Percentiles rank a stretch among this genome's conserved stretches.
Conservation (phyloP, 2,329 filamentous ascomycete species). For the Botryotinia globosa region DNA sequence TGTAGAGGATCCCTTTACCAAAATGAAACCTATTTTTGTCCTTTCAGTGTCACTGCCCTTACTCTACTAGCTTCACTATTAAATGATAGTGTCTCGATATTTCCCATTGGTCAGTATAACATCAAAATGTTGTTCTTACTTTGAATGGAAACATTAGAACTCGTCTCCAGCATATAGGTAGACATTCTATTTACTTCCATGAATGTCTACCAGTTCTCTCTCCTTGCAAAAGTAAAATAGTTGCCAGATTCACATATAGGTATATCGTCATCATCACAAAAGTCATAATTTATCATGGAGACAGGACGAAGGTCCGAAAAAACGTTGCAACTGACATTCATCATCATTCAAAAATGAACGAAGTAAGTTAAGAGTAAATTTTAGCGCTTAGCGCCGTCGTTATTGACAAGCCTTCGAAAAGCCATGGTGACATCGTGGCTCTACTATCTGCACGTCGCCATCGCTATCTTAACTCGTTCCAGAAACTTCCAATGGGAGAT, state of each 20-base stretch:
- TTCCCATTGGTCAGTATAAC: not conserved
- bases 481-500: not conserved
- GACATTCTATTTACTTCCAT: not conserved
- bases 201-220: not conserved
- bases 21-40: not conserved
- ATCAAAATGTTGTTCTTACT: not conserved
- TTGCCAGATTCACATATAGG: not conserved
- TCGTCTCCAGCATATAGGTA: not conserved
- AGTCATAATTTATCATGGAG: not conserved
- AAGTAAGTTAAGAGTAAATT: not conserved
- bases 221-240: not conserved
- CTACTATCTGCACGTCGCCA: not conserved
- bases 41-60: not conserved
- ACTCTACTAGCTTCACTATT: not conserved
- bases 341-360: not conserved
- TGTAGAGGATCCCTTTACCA: not conserved
- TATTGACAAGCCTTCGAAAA: slow-evolving; percentile 5
- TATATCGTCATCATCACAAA: not conserved
- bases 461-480: not conserved
- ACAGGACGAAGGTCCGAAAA: not conserved
- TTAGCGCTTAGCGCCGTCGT: not conserved
- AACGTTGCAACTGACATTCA: not conserved
- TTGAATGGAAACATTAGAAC: not conserved
- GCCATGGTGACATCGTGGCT: not conserved
- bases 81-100: not conserved